Conservation (phyloP, 2,329 filamentous ascomycete species). For the Venturia aucupariae region DNA sequence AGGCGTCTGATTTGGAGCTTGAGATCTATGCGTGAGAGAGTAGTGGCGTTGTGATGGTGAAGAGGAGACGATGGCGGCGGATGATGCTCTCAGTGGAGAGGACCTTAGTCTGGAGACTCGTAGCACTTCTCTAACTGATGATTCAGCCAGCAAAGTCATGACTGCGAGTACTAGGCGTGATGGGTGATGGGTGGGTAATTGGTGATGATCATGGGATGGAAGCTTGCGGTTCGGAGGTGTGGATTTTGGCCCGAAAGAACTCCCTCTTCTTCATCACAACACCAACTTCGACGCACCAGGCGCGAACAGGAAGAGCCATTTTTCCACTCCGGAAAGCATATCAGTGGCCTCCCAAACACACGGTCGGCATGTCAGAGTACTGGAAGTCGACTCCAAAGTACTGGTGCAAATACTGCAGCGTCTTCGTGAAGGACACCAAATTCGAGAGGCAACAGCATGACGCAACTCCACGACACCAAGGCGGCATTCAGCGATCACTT, state of each 20-base stretch:
- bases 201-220: neutral
- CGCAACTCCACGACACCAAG: slow-evolving; percentile 74
- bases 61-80: neutral
- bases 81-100: neutral
- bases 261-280: neutral
- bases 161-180: neutral
- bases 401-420: slow-evolving; percentile 96
- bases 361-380: slow-evolving; percentile 72
- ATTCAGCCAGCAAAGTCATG: neutral
- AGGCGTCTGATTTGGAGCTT: neutral
- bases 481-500: slow-evolving; percentile 77
- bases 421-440: slow-evolving; percentile 84
- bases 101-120: neutral
- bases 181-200: neutral
- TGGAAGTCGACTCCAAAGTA: slow-evolving; percentile 98
- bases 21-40: neutral
- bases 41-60: neutral
- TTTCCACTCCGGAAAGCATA: neutral
- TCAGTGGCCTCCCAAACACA: neutral
- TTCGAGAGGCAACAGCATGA: slow-evolving; percentile 87
- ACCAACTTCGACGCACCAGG: neutral
- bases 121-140: neutral
- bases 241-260: neutral
- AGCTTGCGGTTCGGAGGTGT: neutral
- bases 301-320: neutral